phyloP scores from a whole-genome alignment of 345 rosid genomes.

The Nasturtium officinale region DNA sequence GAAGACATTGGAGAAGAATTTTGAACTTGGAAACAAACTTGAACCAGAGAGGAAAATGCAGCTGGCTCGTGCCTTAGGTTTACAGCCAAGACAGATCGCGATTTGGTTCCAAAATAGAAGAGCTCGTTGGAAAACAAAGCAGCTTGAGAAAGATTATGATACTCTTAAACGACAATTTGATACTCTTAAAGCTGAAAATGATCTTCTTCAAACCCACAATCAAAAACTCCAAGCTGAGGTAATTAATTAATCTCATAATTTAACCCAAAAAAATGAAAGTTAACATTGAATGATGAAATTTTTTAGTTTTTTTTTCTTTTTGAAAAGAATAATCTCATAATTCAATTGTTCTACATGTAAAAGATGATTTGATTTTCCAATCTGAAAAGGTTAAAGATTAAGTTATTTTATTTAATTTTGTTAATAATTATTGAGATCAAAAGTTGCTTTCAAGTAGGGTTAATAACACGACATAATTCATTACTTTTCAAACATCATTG shows the following conservation, averaged over 20 bases:
- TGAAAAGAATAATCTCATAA: neutral
- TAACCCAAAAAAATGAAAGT: neutral
- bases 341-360: neutral
- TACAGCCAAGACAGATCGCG: constrained; percentile 97
- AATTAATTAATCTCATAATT: constrained; percentile 36
- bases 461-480: constrained; percentile 28
- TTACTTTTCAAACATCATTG: constrained; percentile 38
- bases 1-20: constrained; percentile 89
- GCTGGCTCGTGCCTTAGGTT: constrained; percentile 86
- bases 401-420: neutral
- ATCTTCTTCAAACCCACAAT: constrained; percentile 82
- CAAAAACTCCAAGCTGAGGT: constrained; percentile 89
- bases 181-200: constrained; percentile 74
- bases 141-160: constrained; percentile 93
- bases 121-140: constrained; percentile 97
- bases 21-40: constrained; percentile 95
- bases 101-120: constrained; percentile 98
- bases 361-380: neutral
- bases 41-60: constrained; percentile 99
- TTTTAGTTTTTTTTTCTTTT: neutral
- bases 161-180: constrained; percentile 80
- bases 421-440: constrained; percentile 23
- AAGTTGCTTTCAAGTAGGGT: constrained; percentile 43
- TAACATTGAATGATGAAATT: no score
- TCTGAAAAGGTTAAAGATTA: neutral